These are phyloP conservation scores for Oryza rufipogon DNA, from an alignment of 176 grass and related monocot species.

Conservation along the genomic window DNA sequence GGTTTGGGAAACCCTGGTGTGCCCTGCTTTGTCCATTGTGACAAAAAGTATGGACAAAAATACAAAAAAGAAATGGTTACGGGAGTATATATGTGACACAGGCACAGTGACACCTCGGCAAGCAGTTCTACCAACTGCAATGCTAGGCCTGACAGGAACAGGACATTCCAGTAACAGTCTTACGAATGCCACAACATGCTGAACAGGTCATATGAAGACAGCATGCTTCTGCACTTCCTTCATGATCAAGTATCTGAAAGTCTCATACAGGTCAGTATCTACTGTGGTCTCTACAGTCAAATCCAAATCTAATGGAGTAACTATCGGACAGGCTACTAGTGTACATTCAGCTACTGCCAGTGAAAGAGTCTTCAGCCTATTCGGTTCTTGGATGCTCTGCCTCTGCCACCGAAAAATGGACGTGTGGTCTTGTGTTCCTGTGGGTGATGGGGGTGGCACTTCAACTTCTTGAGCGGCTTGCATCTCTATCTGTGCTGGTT, in stretches of 20 bases:
- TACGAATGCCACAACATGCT: not conserved
- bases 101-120: no score
- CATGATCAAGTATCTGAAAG: slow-evolving; percentile 5
- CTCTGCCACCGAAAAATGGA: slow-evolving; percentile 17
- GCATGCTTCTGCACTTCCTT: slow-evolving; percentile 14
- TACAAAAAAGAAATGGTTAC: no score
- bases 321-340: not conserved
- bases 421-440: not conserved
- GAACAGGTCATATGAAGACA: not conserved
- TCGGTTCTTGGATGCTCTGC: not conserved
- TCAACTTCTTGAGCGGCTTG: slow-evolving; percentile 2
- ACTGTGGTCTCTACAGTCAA: not conserved
- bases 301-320: not conserved
- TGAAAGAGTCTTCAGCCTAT: not conserved
- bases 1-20: no score
- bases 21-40: no score
- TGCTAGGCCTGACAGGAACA: no score
- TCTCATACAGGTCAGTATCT: not conserved
- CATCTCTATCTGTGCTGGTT: not conserved
- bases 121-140: no score
- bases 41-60: no score
- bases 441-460: not conserved
- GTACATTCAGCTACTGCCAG: slow-evolving; percentile 9
- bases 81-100: no score
- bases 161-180: not conserved